A percentile compares a stretch with the other conserved stretches of the same genome.
Conservation (phyloP, 2,329 filamentous ascomycete species). For the Lachnellula hyalina region DNA sequence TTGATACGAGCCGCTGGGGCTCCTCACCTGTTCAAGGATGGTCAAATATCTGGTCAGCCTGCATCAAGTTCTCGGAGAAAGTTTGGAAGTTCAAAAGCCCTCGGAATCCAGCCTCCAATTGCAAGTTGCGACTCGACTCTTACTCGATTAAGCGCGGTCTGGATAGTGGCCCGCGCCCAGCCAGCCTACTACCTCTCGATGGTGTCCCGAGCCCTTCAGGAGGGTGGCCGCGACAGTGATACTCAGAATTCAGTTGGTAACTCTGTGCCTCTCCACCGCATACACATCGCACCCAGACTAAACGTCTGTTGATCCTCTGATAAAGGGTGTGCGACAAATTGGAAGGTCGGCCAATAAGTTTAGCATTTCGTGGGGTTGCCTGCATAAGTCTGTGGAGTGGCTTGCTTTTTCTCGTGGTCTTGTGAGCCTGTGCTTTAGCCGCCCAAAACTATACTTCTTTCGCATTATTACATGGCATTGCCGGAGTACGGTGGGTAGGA, state of each 20-base stretch:
- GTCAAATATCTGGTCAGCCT: neutral
- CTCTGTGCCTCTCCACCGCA: constrained; percentile 11
- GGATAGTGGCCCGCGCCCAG: neutral
- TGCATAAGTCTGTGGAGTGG: constrained; percentile 17
- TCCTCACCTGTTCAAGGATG: constrained; percentile 2
- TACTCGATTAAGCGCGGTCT: constrained; percentile 15
- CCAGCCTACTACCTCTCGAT: neutral
- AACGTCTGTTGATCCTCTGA: constrained; percentile 5
- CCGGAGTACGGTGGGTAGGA: constrained; percentile 1
- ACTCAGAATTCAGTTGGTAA: constrained; percentile 1
- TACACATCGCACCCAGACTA: constrained; percentile 5
- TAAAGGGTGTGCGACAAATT: constrained; percentile 4
- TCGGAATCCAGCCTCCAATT: neutral
- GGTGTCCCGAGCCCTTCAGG: too few species aligned
- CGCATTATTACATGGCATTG: constrained; percentile 7
- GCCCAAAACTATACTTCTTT: constrained; percentile 14
- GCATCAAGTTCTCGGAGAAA: neutral
- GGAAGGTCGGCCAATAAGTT: constrained; percentile 4
- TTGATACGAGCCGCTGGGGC: constrained; percentile 2
- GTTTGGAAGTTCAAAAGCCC: neutral
- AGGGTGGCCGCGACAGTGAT: neutral
- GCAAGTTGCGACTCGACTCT: neutral
- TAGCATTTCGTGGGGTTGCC: constrained; percentile 5
- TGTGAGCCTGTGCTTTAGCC: constrained; percentile 23
- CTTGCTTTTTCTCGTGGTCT: constrained; percentile 22